Percentiles rank a stretch among this genome's conserved stretches.
Conservation (phyloP, 805 yeast species). For the Kodamaea kakaduensis region DNA sequence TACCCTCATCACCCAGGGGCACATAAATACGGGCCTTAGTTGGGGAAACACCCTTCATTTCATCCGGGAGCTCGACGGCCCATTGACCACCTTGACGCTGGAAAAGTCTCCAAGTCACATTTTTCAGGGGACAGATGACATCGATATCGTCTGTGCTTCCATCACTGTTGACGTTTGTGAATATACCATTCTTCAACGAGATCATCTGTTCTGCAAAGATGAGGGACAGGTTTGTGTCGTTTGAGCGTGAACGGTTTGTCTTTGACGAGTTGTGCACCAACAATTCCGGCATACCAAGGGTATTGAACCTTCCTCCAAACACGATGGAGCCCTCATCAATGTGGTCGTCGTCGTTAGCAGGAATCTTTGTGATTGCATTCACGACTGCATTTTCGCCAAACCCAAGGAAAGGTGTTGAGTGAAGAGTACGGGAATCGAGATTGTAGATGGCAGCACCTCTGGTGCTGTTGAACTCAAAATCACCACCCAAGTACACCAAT, state of each 20-base stretch:
- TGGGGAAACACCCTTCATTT: slow-evolving; percentile 50
- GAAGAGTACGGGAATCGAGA: slow-evolving; percentile 35
- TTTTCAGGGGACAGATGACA: slow-evolving; percentile 52
- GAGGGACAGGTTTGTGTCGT: slow-evolving; percentile 35
- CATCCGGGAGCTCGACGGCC: slow-evolving; percentile 54
- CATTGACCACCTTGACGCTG: slow-evolving; percentile 58
- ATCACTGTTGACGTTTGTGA: slow-evolving; percentile 45
- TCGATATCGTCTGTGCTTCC: slow-evolving; percentile 24
- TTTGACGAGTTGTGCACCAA: slow-evolving; percentile 34
- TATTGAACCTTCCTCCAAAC: slow-evolving; percentile 75
- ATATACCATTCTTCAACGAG: slow-evolving; percentile 53
- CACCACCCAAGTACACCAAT: slow-evolving; percentile 77
- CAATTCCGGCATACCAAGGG: slow-evolving; percentile 51
- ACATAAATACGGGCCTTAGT: slow-evolving; percentile 71
- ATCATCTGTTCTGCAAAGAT: slow-evolving; percentile 57
- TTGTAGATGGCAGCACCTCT: slow-evolving; percentile 66
- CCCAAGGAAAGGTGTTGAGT: slow-evolving; percentile 67
- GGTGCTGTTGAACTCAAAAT: slow-evolving; percentile 50
- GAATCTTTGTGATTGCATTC: slow-evolving; percentile 54
- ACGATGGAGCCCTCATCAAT: slow-evolving; percentile 44
- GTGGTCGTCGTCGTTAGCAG: slow-evolving; percentile 18
- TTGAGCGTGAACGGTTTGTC: slow-evolving; percentile 26
- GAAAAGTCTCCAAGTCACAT: slow-evolving; percentile 51
- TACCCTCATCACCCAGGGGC: slow-evolving; percentile 47
- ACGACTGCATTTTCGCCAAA: slow-evolving; percentile 59